Evolutionary conservation across 192 early-diverging fungal genomes (phyloP), one percentile per base, ranked within the genome.

Genomic region (Rhizophlyctis rosea): DNA sequence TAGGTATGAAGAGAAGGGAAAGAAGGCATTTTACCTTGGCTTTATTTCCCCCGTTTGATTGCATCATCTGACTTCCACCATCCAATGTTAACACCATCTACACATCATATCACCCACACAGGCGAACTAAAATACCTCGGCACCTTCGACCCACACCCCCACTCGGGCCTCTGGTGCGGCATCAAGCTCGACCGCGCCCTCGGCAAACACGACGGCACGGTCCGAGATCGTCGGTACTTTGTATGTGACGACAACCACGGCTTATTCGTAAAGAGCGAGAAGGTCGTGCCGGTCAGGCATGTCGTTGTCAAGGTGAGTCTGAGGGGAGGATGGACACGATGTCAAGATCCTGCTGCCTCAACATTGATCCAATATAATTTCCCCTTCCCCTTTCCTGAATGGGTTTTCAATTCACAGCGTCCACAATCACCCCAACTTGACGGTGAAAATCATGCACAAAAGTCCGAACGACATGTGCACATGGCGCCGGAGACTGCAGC

Each of bases 141-240:
- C 25, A 14, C 57, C 9, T 76, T 78, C 53, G 73, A 75, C 35
- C 56, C 70, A 3, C 57, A 66, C 54, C 76, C 76, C 4, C 62
- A 71, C 18, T 58, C 73, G 0, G 76, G 76, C n/a, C 23, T 72
- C 3, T 78, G 76, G 76, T 74, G 72, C 36, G 76, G 76, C 4
- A 72, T 78, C 29, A 62, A 63, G 47, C 59, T 78, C 2, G 76
- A 78, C 52, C 49, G 56, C 11, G 62, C 57, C 75, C 72, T 78
- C n/a, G 76, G 76, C 21, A 78, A 75, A 57, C 76, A 78, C 47
- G 70, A 78, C 47, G 76, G 76, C 23, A 53, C 75, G n/a, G 70
- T 78, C 7, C 61, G 57, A 27, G 69, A 73, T 16, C 68, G 72
- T 34, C 55, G 73, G 31, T 78, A 78, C 58, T 78, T 78, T 52